Evolutionary conservation across 2,329 filamentous ascomycete genomes (phyloP).

Genomic region (Alternaria ethzedia): DNA sequence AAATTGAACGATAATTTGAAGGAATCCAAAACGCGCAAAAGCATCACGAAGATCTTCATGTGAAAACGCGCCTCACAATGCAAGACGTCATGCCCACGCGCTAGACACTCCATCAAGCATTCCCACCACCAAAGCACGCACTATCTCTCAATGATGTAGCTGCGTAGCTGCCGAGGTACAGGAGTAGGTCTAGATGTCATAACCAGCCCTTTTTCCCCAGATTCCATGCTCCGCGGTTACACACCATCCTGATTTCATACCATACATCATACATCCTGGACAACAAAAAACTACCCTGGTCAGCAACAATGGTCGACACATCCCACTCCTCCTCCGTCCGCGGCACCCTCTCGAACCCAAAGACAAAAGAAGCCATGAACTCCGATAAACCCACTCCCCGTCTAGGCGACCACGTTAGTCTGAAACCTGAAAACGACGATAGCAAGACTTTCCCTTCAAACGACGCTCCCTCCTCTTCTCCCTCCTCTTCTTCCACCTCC

Average conservation of each 20-base stretch:
- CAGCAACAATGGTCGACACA: constrained; percentile 3
- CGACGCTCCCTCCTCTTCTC: not conserved
- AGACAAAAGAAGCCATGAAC: constrained; percentile 29
- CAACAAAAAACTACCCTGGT: constrained; percentile 11
- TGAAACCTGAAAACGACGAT: constrained; percentile 25
- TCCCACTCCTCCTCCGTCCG: constrained; percentile 36
- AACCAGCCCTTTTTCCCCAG: not conserved
- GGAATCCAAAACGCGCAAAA: not conserved
- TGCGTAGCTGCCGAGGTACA: constrained; percentile 5
- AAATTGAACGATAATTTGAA: not conserved
- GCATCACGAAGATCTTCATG: not conserved
- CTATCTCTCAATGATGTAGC: constrained; percentile 15
- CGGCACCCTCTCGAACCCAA: constrained; percentile 39
- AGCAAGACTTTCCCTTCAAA: constrained; percentile 18
- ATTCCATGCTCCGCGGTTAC: not conserved
- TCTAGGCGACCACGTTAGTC: constrained; percentile 35
- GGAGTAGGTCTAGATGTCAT: not conserved
- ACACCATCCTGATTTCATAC: not conserved
- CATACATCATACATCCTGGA: not conserved
- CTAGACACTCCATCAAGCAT: constrained; percentile 22
- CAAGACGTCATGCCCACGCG: constrained; percentile 29
- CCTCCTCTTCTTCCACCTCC: not conserved
- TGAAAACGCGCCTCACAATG: constrained; percentile 16
- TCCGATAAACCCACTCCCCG: constrained; percentile 18
- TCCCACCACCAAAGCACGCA: not conserved